Conservation (phyloP, 805 yeast species). For the Yarrowia porcina region DNA sequence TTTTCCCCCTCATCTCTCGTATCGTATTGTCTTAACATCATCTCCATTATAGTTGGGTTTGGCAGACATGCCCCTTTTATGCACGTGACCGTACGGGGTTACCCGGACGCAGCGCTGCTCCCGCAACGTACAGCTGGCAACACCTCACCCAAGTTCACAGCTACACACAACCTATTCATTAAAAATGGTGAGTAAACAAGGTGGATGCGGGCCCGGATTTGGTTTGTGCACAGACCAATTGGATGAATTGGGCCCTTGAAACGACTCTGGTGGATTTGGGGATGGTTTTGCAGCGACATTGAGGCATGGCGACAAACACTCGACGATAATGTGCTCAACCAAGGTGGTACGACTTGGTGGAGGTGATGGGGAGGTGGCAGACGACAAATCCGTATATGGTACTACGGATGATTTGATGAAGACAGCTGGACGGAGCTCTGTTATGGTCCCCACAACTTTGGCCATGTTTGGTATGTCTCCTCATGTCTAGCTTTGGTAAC, state of each 20-base stretch:
- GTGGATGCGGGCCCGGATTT: background rate
- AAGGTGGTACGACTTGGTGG: too few species aligned
- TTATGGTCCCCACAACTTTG: too few species aligned
- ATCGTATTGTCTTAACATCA: background rate
- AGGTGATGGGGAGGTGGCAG: too few species aligned
- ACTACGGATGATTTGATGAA: background rate
- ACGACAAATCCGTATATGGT: too few species aligned
- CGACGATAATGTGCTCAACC: too few species aligned
- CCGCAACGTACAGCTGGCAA: constrained; percentile 19
- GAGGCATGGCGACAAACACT: too few species aligned
- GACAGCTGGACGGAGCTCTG: too few species aligned
- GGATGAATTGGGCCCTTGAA: background rate
- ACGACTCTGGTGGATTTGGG: background rate
- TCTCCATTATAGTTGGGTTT: background rate
- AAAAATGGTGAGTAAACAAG: constrained; percentile 18
- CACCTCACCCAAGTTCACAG: constrained; percentile 12
- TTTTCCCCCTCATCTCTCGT: background rate
- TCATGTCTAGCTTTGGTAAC: too few species aligned
- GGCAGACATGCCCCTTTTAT: background rate
- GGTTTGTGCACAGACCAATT: background rate
- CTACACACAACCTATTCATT: constrained; percentile 18
- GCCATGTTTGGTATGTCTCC: background rate
- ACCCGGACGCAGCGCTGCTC: constrained; percentile 7
- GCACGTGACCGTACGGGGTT: constrained; percentile 7
- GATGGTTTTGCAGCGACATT: background rate